Evolutionary conservation across 2,329 filamentous ascomycete genomes (phyloP).

Genomic region (Monosporascus sp.): DNA sequence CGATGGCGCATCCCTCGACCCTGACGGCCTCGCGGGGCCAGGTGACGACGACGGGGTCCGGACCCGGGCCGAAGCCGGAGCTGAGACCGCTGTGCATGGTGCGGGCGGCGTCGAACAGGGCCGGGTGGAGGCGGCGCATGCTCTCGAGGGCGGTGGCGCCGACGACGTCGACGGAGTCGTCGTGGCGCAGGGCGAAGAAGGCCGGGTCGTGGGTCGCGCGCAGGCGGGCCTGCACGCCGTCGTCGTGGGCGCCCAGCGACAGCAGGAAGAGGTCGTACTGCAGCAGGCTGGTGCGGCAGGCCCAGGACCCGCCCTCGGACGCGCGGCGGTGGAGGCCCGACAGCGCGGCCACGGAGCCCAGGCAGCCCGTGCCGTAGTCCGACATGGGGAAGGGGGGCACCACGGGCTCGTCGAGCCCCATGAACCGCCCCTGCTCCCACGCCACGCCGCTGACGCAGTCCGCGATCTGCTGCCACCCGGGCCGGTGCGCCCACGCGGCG

Average conservation of each 20-base stretch:
- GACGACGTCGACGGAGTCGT: conserved; percentile 55
- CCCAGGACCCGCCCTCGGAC: conserved; percentile 28
- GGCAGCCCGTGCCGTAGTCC: conserved; percentile 35
- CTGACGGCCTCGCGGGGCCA: conserved; percentile 41
- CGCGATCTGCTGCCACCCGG: conserved; percentile 55
- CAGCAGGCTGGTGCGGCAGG: conserved; percentile 28
- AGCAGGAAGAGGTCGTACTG: conserved; percentile 32
- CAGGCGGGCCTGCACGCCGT: conserved; percentile 40
- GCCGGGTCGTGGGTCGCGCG: conserved; percentile 41
- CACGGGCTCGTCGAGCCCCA: conserved; percentile 50
- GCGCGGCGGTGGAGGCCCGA: conserved; percentile 28
- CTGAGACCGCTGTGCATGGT: conserved; percentile 27
- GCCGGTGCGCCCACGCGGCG: conserved; percentile 55
- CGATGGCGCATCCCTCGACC: conserved; percentile 37
- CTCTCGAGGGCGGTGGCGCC: conserved; percentile 48
- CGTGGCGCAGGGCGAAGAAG: conserved; percentile 50
- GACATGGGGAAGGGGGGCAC: conserved; percentile 61
- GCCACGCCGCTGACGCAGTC: conserved; percentile 33
- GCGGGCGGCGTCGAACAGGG: conserved; percentile 21
- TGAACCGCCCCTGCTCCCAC: conserved; percentile 32
- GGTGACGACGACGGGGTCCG: conserved; percentile 33
- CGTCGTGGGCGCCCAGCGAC: conserved; percentile 41
- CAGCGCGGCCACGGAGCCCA: conserved; percentile 29
- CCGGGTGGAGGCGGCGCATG: conserved; percentile 36
- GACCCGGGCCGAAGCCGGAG: conserved; percentile 23